Conservation (phyloP, 495 filamentous ascomycete genomes). For the Penicillium argentinense region DNA sequence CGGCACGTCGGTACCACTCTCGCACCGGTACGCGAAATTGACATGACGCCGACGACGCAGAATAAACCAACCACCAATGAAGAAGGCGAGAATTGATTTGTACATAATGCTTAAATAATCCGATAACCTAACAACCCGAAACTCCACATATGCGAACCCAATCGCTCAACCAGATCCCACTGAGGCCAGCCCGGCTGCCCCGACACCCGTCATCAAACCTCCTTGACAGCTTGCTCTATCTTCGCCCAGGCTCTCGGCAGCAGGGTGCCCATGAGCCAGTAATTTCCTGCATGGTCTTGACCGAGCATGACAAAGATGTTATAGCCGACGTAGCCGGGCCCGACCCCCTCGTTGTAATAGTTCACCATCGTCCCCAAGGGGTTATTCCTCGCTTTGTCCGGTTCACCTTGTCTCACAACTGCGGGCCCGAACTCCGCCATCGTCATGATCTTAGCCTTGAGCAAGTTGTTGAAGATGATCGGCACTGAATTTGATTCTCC, state of each 20-base stretch:
- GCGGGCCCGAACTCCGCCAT: constrained; percentile 11
- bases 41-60: too few species aligned
- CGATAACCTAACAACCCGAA: too few species aligned
- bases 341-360: constrained; percentile 18
- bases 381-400: constrained; percentile 10
- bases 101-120: too few species aligned
- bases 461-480: constrained; percentile 18
- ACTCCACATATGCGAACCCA: too few species aligned
- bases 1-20: too few species aligned
- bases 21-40: too few species aligned
- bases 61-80: too few species aligned
- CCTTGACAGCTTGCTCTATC: constrained; percentile 12
- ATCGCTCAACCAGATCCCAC: too few species aligned
- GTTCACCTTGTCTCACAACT: constrained; percentile 11
- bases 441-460: constrained; percentile 17
- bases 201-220: too few species aligned
- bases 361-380: constrained; percentile 15
- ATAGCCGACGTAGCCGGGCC: constrained; percentile 3
- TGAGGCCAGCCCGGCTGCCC: not conserved
- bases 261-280: constrained; percentile 17
- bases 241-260: constrained; percentile 12
- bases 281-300: constrained; percentile 15
- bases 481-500: constrained; percentile 7
- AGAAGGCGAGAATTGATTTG: too few species aligned
- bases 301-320: constrained; percentile 19